Conservation (phyloP, 2,329 filamentous ascomycete genomes). For the Apiospora arundinis region DNA sequence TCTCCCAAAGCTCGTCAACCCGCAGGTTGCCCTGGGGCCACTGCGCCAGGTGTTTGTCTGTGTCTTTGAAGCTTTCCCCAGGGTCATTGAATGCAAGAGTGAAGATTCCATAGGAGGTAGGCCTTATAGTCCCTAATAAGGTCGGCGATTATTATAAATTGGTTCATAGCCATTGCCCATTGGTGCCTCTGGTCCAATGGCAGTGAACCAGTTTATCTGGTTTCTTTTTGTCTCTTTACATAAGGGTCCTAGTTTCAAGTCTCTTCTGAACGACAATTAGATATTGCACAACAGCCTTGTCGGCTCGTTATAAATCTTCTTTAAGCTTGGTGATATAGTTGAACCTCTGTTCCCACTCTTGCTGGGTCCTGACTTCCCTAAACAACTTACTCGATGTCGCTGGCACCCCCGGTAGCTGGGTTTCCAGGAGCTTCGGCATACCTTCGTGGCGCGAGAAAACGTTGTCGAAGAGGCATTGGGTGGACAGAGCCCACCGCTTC, state of each 20-base stretch:
- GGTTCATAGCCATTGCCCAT: background rate
- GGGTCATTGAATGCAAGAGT: too few species aligned
- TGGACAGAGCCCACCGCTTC: slow-evolving; percentile 57
- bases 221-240: background rate
- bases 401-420: slow-evolving; percentile 52
- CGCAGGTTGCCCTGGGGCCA: slow-evolving; percentile 50
- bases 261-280: too few species aligned
- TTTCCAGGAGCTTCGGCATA: slow-evolving; percentile 54
- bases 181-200: background rate
- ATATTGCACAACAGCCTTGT: too few species aligned
- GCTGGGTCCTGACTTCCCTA: slow-evolving; percentile 48
- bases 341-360: slow-evolving; percentile 52
- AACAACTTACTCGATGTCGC: slow-evolving; percentile 49
- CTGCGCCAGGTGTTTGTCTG: slow-evolving; percentile 41
- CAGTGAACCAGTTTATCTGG: background rate
- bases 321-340: slow-evolving; percentile 32
- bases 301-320: background rate
- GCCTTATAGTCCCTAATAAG: background rate
- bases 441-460: slow-evolving; percentile 51
- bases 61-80: too few species aligned
- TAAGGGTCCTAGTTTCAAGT: background rate
- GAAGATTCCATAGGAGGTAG: too few species aligned
- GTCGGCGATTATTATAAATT: background rate
- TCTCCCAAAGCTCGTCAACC: slow-evolving; percentile 59
- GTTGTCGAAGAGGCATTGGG: slow-evolving; percentile 61